Evolutionary conservation across 2,329 filamentous ascomycete species (phyloP).

Genomic region (Samsoniella hepiali): DNA sequence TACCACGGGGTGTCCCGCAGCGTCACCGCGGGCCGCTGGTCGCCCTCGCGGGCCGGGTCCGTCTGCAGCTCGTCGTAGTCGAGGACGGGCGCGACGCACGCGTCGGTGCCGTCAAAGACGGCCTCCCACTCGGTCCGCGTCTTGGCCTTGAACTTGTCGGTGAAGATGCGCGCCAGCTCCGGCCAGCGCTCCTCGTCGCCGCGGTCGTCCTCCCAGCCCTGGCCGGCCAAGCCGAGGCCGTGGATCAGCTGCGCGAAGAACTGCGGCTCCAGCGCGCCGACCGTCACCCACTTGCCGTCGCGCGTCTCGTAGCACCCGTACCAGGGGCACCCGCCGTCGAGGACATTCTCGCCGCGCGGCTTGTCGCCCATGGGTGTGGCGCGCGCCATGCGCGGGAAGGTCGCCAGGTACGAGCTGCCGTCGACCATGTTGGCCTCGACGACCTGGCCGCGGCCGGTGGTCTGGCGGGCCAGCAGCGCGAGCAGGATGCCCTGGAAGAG

Average conservation of each 20-base stretch:
- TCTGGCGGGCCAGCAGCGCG: conserved; percentile 65
- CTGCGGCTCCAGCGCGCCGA: conserved; percentile 86
- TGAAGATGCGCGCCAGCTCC: conserved; percentile 59
- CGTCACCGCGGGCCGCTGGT: conserved; percentile 68
- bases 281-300: conserved; percentile 76
- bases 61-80: conserved; percentile 68
- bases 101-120: conserved; percentile 86
- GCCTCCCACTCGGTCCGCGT: conserved; percentile 77
- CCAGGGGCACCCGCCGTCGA: conserved; percentile 84
- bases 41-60: conserved; percentile 51
- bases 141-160: conserved; percentile 62
- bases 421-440: conserved; percentile 98
- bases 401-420: conserved; percentile 73
- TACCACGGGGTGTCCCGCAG: conserved; percentile 67
- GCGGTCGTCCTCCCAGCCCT: conserved; percentile 50
- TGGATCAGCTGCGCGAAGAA: conserved; percentile 71
- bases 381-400: conserved; percentile 67
- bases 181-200: conserved; percentile 66
- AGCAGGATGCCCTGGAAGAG: conserved; percentile 80
- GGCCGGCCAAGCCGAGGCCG: conserved; percentile 59
- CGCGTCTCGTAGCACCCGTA: conserved; percentile 87
- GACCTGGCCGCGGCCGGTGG: conserved; percentile 72
- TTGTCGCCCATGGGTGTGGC: conserved; percentile 61
- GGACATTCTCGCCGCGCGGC: conserved; percentile 68
- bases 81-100: conserved; percentile 86